A percentile compares a stretch with the other conserved stretches of the same genome.
phyloP scores from a whole-genome alignment of 495 filamentous ascomycete species.

The Friedmanniomyces simplex region DNA sequence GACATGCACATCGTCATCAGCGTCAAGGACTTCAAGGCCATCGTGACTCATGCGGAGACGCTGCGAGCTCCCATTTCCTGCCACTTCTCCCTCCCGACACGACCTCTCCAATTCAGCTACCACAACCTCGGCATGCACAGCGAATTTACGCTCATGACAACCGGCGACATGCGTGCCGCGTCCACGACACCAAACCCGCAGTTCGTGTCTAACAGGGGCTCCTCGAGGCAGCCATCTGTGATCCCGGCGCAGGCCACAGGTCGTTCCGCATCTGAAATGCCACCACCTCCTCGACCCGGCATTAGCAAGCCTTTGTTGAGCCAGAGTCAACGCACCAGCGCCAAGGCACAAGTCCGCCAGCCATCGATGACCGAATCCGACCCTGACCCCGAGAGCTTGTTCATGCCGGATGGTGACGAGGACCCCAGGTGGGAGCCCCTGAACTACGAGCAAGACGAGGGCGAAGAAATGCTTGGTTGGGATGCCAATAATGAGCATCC shows the following conservation, averaged over 20 bases:
- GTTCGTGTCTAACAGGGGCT: slow-evolving; percentile 15
- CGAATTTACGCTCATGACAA: slow-evolving; percentile 91
- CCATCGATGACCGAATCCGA: slow-evolving; percentile 49
- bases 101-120: slow-evolving; percentile 78
- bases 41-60: slow-evolving; percentile 73
- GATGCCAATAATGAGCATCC: slow-evolving; percentile 51
- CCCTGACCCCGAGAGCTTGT: slow-evolving; percentile 65
- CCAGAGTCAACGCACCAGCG: slow-evolving; percentile 2
- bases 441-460: slow-evolving; percentile 49
- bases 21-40: slow-evolving; percentile 90
- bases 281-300: slow-evolving; percentile 25
- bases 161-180: slow-evolving; percentile 55
- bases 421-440: slow-evolving; percentile 71
- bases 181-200: slow-evolving; percentile 21
- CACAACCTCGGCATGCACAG: slow-evolving; percentile 59
- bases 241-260: slow-evolving; percentile 14
- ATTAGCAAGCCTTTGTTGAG: slow-evolving; percentile 4
- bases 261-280: slow-evolving; percentile 22
- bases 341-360: slow-evolving; percentile 8
- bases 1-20: slow-evolving; percentile 78
- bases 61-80: slow-evolving; percentile 60
- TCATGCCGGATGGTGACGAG: slow-evolving; percentile 63
- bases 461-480: slow-evolving; percentile 66
- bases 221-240: slow-evolving; percentile 20
- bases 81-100: slow-evolving; percentile 67